A percentile compares a stretch with the other conserved stretches of the same genome.
Conservation (phyloP, 345 rosid genomes). For the Brassica juncea region DNA sequence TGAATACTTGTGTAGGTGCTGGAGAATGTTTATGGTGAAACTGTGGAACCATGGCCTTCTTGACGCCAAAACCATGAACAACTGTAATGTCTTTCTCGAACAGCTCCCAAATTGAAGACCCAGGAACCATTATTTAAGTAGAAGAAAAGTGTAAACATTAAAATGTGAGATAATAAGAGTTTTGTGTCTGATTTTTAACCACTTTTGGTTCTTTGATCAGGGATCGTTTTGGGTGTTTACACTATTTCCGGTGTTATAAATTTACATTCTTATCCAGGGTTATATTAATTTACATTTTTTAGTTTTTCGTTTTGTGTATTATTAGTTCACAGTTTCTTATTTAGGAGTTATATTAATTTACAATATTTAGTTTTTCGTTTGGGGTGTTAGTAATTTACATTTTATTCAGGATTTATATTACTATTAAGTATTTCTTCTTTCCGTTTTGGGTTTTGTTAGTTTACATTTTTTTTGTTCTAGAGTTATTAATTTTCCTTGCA, state of each 20-base stretch:
- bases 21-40: slow-evolving; percentile 93
- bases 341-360: neutral
- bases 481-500: neutral
- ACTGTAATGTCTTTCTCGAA: slow-evolving; percentile 69
- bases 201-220: neutral
- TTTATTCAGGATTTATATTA: neutral
- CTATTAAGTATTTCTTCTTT: neutral
- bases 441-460: neutral
- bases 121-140: slow-evolving; percentile 27
- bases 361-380: slow-evolving; percentile 3
- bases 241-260: neutral
- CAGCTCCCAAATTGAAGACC: slow-evolving; percentile 42
- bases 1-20: slow-evolving; percentile 63
- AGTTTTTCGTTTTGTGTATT: neutral
- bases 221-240: neutral
- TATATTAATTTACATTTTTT: neutral
- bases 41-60: slow-evolving; percentile 98
- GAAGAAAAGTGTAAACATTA: neutral
- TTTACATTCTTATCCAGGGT: neutral
- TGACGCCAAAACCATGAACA: slow-evolving; percentile 83
- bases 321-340: neutral
- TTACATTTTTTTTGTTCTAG: neutral
- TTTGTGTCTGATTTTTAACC: slow-evolving; percentile 12
- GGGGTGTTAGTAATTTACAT: slow-evolving; percentile 7
- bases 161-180: slow-evolving; percentile 1